Evolutionary conservation across 192 early-diverging fungal genomes (phyloP).

Genomic region (Coemansia sp.): DNA sequence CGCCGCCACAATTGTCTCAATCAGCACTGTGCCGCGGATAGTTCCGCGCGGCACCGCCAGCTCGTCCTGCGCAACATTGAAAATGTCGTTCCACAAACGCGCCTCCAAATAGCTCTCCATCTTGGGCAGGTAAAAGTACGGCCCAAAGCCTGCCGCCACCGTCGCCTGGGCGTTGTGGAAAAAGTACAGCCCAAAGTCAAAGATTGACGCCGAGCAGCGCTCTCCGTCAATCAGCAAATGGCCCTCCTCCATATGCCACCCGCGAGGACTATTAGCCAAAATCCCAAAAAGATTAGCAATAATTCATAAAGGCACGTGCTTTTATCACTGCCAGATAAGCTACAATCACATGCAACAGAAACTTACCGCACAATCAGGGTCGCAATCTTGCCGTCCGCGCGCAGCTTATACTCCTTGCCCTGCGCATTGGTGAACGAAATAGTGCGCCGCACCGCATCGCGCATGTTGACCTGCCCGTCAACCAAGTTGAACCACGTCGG

Average conservation of each 20-base stretch:
- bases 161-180: slow-evolving; percentile 94
- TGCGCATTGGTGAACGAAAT: slow-evolving; percentile 83
- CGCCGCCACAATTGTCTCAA: slow-evolving; percentile 95
- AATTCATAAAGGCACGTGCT: not conserved
- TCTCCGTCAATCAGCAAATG: slow-evolving; percentile 91
- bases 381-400: slow-evolving; percentile 85
- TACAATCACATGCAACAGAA: slow-evolving; percentile 12
- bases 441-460: slow-evolving; percentile 85
- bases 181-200: slow-evolving; percentile 98
- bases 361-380: slow-evolving; percentile 82
- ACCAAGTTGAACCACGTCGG: slow-evolving; percentile 96
- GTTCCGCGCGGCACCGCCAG: slow-evolving; percentile 88
- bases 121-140: slow-evolving; percentile 99
- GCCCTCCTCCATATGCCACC: slow-evolving; percentile 98
- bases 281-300: slow-evolving; percentile 8
- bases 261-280: slow-evolving; percentile 69
- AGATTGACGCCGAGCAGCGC: slow-evolving; percentile 92
- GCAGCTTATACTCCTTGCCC: slow-evolving; percentile 93
- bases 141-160: slow-evolving; percentile 83
- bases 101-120: slow-evolving; percentile 98
- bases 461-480: slow-evolving; percentile 89
- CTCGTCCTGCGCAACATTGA: slow-evolving; percentile 93
- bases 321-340: not conserved
- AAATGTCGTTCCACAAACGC: slow-evolving; percentile 97
- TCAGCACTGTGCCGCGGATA: slow-evolving; percentile 94